These are phyloP conservation scores for Penicillium waksmanii DNA, from an alignment of 495 filamentous ascomycete species.

Conservation along the genomic window DNA sequence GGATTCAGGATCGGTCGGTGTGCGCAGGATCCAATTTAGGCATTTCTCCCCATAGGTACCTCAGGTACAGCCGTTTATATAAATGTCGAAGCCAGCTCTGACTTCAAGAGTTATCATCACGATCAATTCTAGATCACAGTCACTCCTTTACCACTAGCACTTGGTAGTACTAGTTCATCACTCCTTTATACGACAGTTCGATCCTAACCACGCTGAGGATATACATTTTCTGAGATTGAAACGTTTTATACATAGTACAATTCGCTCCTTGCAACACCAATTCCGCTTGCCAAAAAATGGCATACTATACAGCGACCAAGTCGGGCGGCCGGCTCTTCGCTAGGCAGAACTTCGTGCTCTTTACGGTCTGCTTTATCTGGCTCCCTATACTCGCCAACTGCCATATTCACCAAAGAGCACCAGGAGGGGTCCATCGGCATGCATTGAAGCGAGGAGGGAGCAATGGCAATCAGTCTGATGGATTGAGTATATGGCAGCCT, in stretches of 20 bases:
- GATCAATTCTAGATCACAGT: neutral
- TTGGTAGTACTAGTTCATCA: no score
- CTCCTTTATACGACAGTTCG: no score
- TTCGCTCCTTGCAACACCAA: no score
- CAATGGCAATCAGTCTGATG: neutral
- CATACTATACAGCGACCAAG: neutral
- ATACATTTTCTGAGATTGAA: no score
- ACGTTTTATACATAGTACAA: no score
- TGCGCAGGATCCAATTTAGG: neutral
- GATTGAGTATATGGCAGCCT: constrained; percentile 13
- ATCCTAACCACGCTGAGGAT: no score
- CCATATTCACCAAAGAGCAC: no score
- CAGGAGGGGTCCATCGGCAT: no score
- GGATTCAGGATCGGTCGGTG: neutral
- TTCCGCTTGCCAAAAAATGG: no score
- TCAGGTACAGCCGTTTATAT: neutral
- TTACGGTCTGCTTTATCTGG: neutral
- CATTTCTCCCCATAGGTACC: neutral
- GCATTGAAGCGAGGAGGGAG: neutral
- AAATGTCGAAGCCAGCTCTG: neutral
- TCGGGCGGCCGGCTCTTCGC: neutral
- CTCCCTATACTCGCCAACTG: no score
- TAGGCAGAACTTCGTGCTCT: neutral
- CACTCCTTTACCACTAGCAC: neutral
- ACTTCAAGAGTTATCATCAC: neutral